A percentile compares a stretch with the other conserved stretches of the same genome.
These are phyloP conservation scores for Euptelea pleiosperma DNA, from an alignment of 164 flowering plant genomes.

Conservation along the genomic window DNA sequence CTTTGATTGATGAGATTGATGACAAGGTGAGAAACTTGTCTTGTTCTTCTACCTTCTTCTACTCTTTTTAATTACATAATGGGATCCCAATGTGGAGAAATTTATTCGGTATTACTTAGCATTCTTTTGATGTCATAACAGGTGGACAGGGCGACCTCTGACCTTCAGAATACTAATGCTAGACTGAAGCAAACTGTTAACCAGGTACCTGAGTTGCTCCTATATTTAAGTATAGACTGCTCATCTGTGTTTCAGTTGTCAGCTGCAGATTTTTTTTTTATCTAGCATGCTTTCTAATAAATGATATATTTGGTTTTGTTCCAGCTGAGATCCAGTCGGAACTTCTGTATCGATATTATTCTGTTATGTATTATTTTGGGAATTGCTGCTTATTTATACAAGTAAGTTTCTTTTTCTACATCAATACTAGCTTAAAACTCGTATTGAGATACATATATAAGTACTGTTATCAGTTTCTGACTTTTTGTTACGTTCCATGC, in stretches of 20 bases:
- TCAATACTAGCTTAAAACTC: background rate
- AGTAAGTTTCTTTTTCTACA: constrained; percentile 50
- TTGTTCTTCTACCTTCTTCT: background rate
- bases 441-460: no score
- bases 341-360: constrained; percentile 92
- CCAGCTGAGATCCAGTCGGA: constrained; percentile 91
- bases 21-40: constrained; percentile 53
- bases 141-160: constrained; percentile 92
- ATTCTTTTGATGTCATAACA: constrained; percentile 19
- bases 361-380: constrained; percentile 82
- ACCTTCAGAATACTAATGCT: constrained; percentile 93
- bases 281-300: background rate
- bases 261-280: background rate
- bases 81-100: background rate
- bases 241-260: background rate
- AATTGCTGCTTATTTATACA: constrained; percentile 90
- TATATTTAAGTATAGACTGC: constrained; percentile 1
- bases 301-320: constrained; percentile 15
- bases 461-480: no score
- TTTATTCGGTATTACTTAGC: background rate
- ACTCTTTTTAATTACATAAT: background rate
- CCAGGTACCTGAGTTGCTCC: constrained; percentile 50
- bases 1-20: constrained; percentile 94
- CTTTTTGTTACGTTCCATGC: no score
- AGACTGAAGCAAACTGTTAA: constrained; percentile 87